phyloP scores from a whole-genome alignment of 73 alveolate species.

The Tetrahymena thermophila region DNA sequence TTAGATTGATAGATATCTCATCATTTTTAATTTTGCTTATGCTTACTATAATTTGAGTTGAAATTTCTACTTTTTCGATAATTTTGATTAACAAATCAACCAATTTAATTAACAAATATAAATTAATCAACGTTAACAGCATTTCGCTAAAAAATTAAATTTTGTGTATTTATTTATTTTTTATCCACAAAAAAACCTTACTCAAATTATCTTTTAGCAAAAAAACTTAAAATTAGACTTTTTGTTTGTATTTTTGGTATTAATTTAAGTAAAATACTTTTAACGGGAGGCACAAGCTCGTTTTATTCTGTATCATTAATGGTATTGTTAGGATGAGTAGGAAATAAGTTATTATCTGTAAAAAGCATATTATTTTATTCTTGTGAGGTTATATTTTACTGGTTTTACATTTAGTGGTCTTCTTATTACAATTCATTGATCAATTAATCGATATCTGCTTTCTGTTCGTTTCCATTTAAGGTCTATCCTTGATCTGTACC shows the following conservation, averaged over 20 bases:
- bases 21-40: no score
- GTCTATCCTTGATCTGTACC: neutral
- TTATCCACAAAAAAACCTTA: neutral
- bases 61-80: neutral
- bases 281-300: neutral
- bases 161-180: no score
- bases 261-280: neutral
- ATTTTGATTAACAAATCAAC: no score
- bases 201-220: neutral
- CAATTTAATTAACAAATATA: no score
- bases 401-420: neutral
- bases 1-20: no score
- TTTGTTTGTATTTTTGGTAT: neutral
- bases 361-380: neutral
- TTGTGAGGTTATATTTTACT: neutral
- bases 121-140: no score
- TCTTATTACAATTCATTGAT: neutral
- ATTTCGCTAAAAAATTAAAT: neutral
- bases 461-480: neutral
- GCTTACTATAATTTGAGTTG: neutral
- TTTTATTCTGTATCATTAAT: neutral
- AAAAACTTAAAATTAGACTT: no score
- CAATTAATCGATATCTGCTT: neutral
- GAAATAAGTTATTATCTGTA: neutral
- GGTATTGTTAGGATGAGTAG: neutral